Evolutionary conservation across 1,284 basidiomycete species (phyloP), one percentile per base, ranked within the genome.

Genomic region (Cryptococcus sp.): DNA sequence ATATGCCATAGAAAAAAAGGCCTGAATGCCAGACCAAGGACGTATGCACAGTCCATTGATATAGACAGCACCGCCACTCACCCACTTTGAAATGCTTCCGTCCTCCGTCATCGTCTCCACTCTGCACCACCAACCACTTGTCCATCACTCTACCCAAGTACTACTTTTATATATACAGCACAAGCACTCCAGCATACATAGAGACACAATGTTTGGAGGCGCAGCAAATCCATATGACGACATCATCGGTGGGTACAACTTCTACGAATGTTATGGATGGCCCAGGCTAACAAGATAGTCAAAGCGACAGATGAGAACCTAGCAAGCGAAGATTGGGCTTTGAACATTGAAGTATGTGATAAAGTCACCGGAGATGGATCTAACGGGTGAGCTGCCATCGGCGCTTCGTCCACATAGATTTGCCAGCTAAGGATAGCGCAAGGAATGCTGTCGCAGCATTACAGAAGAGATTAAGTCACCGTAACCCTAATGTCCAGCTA

Each of bases 271-370:
- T 42, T 31, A 48, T 46, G 44, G 50, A 43, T 43, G 31, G 34
- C 37, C 22, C 36, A 24, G 45, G 28, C 45, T 46, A 39, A 48
- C 54, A n/a, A 42, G 56, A 31, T 74, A 94, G 89, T 76, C 64
- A 92, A 94, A 78, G 89, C 93, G 24, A 97, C 93, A 16, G 90
- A 93, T 72, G 93, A 97, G 81, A 91, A 91, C 73, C 79, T 93
- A 51, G 93, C 92, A 1, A 81, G 82, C 53, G 94, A 97, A 78
- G 90, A 97, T 74, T 98, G 94, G 94, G 91, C 93, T 73, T 79
- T 92, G 54, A 91, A 96, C 58, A 76, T 98, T 48, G 91, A 90
- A 66, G 78, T 98, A n/a, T 97, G 92, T 69, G 96, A 98, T 78
- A 96, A 96, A 77, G 91, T 98, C 4, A 80, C 82, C 11, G 89